Conservation (phyloP, 2,329 filamentous ascomycete species). For the Colletotrichum lini region DNA sequence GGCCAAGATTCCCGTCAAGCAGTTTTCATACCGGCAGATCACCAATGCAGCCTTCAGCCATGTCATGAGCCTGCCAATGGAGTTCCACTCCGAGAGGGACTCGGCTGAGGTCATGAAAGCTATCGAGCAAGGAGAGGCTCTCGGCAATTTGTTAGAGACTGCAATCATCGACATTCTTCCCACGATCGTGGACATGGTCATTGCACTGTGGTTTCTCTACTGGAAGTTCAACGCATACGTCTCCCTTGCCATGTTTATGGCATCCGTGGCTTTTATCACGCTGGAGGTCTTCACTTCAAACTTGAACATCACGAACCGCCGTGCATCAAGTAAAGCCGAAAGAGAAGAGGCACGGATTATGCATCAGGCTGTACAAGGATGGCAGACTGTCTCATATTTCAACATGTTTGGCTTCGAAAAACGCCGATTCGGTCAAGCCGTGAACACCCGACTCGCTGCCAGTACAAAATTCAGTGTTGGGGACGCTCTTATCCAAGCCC, state of each 20-base stretch:
- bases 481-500: constrained; percentile 44
- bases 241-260: constrained; percentile 53
- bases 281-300: constrained; percentile 53
- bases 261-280: constrained; percentile 42
- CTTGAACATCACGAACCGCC: constrained; percentile 55
- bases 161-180: constrained; percentile 73
- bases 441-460: constrained; percentile 47
- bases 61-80: constrained; percentile 78
- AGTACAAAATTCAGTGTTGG: constrained; percentile 43
- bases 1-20: constrained; percentile 53
- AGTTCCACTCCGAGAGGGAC: constrained; percentile 77
- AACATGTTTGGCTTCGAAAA: constrained; percentile 53
- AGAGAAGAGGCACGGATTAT: constrained; percentile 67
- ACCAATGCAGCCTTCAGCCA: constrained; percentile 75
- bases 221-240: constrained; percentile 75
- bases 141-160: constrained; percentile 72
- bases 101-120: constrained; percentile 76
- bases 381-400: constrained; percentile 69
- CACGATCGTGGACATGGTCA: constrained; percentile 72
- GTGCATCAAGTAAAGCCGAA: constrained; percentile 56
- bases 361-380: constrained; percentile 72
- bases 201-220: constrained; percentile 74
- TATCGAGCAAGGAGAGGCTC: constrained; percentile 73
- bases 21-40: constrained; percentile 66
- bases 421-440: constrained; percentile 47